Evolutionary conservation across 495 filamentous ascomycete species (phyloP), one percentile per base, ranked within the genome.

Genomic region (Tuber brumale): DNA sequence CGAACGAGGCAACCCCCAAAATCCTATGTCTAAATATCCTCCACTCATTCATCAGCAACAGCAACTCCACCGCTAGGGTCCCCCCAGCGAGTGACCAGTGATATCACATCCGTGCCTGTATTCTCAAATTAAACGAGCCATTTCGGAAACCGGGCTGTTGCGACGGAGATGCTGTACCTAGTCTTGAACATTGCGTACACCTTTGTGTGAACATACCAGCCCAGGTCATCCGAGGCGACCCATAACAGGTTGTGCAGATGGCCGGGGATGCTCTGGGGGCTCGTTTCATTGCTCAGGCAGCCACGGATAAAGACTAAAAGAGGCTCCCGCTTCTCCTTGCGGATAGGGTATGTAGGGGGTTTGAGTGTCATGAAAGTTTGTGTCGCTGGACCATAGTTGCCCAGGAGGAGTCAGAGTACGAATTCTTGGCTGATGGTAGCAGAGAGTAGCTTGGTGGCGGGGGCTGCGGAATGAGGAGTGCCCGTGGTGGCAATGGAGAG

Each of bases 71-170:
- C n/a, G 91, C 87, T 10, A 98, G 78, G 31, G 97, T 86, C 95
- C 95, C 31, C 95, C 95, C 88, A 98, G 93, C 73, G 92, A 94
- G 82, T 97, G 95, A 0, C 95, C 95, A 97, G 85, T 18, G 97
- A 84, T 66, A 98, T 86, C 5, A 97, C 86, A 85, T 98, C 95
- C 7, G 93, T 92, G 35, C 86, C 88, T 18, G 86, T 84, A 18
- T 89, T 88, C 82, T 95, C 92, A 81, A 97, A 92, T 2, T 92
- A 92, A 57, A 88, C 85, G 73, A 84, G 91, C 94, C 95, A 97
- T 74, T 83, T 83, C 76, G 92, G 94, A 80, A 97, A 97, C 79
- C 92, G 91, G 76, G 94, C 90, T 42, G 90, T 87, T 3, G 93
- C 94, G 80, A 91, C 87, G 37, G 89, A 86, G 46, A 97, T 90